Conservation (phyloP, 768 basidiomycete species). For the Lentinula guzmanii region DNA sequence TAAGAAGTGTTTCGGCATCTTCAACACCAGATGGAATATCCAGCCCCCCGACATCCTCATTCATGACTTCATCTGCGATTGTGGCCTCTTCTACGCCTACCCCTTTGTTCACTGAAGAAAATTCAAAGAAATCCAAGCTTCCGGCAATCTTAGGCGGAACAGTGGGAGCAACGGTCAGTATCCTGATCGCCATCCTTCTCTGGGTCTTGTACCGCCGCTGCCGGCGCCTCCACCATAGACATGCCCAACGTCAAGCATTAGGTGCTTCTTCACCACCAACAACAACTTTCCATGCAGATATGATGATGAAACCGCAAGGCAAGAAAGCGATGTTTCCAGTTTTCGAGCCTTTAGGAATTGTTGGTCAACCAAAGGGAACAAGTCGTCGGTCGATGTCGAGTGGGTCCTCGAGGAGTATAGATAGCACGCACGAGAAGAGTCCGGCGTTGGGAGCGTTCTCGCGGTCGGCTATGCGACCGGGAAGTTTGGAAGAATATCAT, state of each 20-base stretch:
- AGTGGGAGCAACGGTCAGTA: neutral
- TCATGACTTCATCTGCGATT: no score
- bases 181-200: neutral
- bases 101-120: neutral
- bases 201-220: neutral
- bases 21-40: no score
- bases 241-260: no score
- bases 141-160: neutral
- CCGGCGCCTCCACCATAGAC: neutral
- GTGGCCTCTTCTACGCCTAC: neutral
- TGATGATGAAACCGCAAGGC: neutral
- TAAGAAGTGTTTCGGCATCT: no score
- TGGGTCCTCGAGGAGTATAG: neutral
- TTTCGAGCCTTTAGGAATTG: neutral
- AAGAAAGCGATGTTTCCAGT: neutral
- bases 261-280: neutral
- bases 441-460: neutral
- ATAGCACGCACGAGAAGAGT: neutral
- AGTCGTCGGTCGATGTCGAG: neutral
- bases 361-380: neutral
- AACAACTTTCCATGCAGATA: slow-evolving; percentile 1
- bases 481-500: neutral
- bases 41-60: no score
- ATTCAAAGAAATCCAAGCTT: neutral
- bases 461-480: neutral